phyloP scores from a whole-genome alignment of 805 yeast genomes.

The Metschnikowia drakensbergensis region DNA sequence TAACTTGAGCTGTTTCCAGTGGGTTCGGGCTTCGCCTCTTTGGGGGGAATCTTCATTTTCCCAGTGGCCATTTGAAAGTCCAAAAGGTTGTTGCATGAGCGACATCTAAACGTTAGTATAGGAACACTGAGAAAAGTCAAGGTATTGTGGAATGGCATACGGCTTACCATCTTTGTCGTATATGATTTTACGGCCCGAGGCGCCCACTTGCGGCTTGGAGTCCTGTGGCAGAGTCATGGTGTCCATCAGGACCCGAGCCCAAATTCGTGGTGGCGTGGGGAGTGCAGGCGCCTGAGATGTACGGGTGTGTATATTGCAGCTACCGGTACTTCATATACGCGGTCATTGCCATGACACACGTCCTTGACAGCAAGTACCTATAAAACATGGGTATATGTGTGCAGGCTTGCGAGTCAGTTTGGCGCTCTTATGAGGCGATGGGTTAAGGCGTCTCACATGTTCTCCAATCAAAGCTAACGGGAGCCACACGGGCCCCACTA shows the following conservation, averaged over 20 bases:
- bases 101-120: constrained; percentile 50
- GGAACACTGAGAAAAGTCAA: neutral
- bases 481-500: too few relatives aligned
- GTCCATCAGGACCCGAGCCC: neutral
- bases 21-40: constrained; percentile 5
- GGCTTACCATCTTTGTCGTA: constrained; percentile 92
- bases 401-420: too few relatives aligned
- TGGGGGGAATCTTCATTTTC: constrained; percentile 2
- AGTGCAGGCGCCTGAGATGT: neutral
- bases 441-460: too few relatives aligned
- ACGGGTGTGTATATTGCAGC: neutral
- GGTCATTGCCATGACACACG: too few relatives aligned
- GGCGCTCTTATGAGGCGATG: too few relatives aligned
- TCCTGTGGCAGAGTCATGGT: constrained; percentile 1
- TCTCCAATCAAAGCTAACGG: too few relatives aligned
- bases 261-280: neutral
- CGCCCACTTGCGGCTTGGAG: constrained; percentile 44
- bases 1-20: constrained; percentile 17
- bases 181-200: constrained; percentile 63
- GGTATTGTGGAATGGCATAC: constrained; percentile 43
- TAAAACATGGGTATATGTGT: too few relatives aligned
- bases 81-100: constrained; percentile 76
- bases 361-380: too few relatives aligned
- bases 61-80: constrained; percentile 69
- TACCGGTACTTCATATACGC: too few relatives aligned